Conservation (phyloP, 257 asterid species). For the Ilex aquifolium region DNA sequence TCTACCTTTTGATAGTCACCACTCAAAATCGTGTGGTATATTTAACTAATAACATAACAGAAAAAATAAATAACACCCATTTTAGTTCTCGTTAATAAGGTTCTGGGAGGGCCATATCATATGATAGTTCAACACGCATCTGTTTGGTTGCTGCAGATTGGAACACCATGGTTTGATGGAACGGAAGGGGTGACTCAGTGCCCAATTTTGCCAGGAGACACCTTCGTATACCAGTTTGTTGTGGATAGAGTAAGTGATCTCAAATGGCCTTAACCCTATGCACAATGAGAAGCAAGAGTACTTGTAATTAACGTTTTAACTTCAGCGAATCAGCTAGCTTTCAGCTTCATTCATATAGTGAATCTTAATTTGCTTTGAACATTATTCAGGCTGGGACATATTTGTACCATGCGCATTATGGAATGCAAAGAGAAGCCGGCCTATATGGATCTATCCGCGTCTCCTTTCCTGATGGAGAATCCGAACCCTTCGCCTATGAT, state of each 20-base stretch:
- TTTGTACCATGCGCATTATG: slow-evolving; percentile 88
- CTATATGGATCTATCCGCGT: slow-evolving; percentile 67
- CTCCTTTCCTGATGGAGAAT: slow-evolving; percentile 43
- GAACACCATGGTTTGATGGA: slow-evolving; percentile 96
- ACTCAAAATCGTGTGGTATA: not conserved
- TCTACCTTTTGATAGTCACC: not conserved
- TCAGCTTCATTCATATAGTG: no score
- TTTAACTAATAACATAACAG: no score
- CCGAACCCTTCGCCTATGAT: slow-evolving; percentile 67
- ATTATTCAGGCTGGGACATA: slow-evolving; percentile 75
- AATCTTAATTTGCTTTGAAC: no score
- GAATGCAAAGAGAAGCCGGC: slow-evolving; percentile 87
- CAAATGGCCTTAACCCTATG: not conserved
- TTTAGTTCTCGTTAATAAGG: no score
- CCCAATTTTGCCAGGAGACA: slow-evolving; percentile 81
- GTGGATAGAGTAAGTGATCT: slow-evolving; percentile 62
- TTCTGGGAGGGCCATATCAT: no score
- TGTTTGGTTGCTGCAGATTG: slow-evolving; percentile 36
- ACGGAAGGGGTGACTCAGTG: slow-evolving; percentile 94
- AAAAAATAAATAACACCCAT: no score
- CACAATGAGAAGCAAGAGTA: no score
- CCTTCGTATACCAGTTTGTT: slow-evolving; percentile 63
- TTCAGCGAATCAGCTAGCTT: no score
- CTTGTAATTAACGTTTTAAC: no score
- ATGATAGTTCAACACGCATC: not conserved